Evolutionary conservation across 345 rosid genomes (phyloP).

Genomic region (Abelmoschus esculentus): DNA sequence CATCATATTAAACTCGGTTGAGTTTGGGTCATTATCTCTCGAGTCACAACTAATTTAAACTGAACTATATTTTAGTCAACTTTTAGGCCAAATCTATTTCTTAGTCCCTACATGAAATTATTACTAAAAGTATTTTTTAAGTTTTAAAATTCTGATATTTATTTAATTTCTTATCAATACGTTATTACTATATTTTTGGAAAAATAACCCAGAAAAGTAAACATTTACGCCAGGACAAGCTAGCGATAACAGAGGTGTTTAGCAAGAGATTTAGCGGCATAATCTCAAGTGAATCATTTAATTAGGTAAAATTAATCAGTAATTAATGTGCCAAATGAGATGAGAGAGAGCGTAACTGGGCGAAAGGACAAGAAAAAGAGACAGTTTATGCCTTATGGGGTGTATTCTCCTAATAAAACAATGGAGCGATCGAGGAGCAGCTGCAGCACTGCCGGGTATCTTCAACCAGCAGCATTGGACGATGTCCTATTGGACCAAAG

Average conservation of each 20-base stretch:
- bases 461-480: slow-evolving; percentile 37
- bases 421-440: slow-evolving; percentile 21
- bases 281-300: neutral
- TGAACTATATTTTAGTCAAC: too few species aligned
- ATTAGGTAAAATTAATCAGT: neutral
- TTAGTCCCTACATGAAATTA: too few species aligned
- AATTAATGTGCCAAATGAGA: neutral
- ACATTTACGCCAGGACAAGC: neutral
- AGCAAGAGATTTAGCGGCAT: neutral
- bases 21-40: too few species aligned
- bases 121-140: neutral
- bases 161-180: too few species aligned
- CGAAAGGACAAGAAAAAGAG: too few species aligned
- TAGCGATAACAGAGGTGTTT: slow-evolving; percentile 11
- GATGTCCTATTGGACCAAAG: slow-evolving; percentile 9
- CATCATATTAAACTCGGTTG: too few species aligned
- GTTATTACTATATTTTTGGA: too few species aligned
- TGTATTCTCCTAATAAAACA: neutral
- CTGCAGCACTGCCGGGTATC: slow-evolving; percentile 52
- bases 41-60: too few species aligned
- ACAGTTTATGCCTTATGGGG: neutral
- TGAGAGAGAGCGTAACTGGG: too few species aligned
- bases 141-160: neutral
- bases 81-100: too few species aligned
- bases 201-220: too few species aligned